Evolutionary conservation across 2,329 filamentous ascomycete genomes (phyloP).

Genomic region (Teratosphaeriaceae sp.): DNA sequence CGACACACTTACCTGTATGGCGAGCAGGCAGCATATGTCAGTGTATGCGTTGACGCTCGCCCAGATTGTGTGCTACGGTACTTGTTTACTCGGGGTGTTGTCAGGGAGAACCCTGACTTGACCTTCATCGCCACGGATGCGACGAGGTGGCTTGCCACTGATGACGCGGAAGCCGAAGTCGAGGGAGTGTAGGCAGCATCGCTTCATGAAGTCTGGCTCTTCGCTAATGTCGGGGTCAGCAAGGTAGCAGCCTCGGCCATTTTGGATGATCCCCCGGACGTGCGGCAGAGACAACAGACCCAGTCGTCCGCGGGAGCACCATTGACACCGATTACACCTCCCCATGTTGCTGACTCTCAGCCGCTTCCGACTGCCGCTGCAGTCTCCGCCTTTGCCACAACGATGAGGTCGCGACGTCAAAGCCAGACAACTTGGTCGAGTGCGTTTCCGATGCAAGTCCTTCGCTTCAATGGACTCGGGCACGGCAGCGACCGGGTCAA

Average conservation of each 20-base stretch:
- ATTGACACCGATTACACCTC: constrained; percentile 5
- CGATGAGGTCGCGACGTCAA: constrained; percentile 6
- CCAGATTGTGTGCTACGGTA: constrained; percentile 7
- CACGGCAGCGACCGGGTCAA: constrained; percentile 4
- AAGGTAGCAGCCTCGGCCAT: constrained; percentile 1
- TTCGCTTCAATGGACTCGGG: constrained; percentile 4
- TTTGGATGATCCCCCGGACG: constrained; percentile 3
- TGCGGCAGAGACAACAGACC: constrained; percentile 6
- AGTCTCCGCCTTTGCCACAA: constrained; percentile 7
- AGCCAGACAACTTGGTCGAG: constrained; percentile 4
- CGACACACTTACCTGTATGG: constrained; percentile 1
- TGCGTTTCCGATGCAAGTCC: constrained; percentile 5
- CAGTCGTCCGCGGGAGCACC: constrained; percentile 3
- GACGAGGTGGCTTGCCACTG: constrained; percentile 10
- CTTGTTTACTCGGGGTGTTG: constrained; percentile 3
- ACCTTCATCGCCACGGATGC: constrained; percentile 8
- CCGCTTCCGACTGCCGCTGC: constrained; percentile 3
- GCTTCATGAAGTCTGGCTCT: no score
- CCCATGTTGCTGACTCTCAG: constrained; percentile 5
- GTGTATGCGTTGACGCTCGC: background rate
- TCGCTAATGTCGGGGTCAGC: background rate
- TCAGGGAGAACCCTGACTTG: constrained; percentile 2
- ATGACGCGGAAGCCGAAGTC: constrained; percentile 8
- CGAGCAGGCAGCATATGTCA: background rate
- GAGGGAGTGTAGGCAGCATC: background rate